Evolutionary conservation across 2,329 filamentous ascomycete species (phyloP).

Genomic region (Didymella pinodella): DNA sequence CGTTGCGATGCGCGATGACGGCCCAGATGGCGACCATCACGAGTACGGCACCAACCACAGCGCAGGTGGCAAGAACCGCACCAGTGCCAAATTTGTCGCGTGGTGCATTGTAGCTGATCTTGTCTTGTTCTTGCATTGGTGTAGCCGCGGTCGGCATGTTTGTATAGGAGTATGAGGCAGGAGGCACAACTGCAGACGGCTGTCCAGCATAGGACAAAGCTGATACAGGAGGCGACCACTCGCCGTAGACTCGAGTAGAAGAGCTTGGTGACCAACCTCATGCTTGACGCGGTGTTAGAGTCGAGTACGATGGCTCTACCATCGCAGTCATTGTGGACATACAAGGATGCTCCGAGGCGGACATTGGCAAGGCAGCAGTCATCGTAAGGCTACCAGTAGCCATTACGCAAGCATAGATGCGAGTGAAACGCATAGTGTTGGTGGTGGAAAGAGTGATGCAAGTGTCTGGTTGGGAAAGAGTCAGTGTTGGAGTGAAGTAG

Average conservation of each 20-base stretch:
- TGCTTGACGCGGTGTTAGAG: neutral
- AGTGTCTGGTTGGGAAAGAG: neutral
- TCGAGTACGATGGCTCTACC: neutral
- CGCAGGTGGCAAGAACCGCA: neutral
- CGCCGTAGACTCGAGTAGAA: neutral
- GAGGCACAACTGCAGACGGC: neutral
- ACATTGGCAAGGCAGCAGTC: neutral
- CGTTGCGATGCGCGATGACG: slow-evolving; percentile 4
- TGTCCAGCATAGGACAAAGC: neutral
- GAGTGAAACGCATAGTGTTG: slow-evolving; percentile 1
- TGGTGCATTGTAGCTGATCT: neutral
- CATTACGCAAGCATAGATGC: neutral
- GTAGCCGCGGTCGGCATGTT: neutral
- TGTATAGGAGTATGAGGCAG: neutral
- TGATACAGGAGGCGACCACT: neutral
- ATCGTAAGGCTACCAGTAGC: slow-evolving; percentile 1
- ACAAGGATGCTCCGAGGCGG: neutral
- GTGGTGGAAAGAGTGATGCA: neutral
- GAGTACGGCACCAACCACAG: neutral
- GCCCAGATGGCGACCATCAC: neutral
- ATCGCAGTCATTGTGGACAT: neutral
- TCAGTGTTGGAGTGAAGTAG: neutral
- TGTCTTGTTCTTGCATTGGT: neutral
- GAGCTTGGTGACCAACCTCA: neutral
- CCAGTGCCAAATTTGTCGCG: neutral